Evolutionary conservation across 331 rosid species (phyloP).

Genomic region (Quercus lobata): DNA sequence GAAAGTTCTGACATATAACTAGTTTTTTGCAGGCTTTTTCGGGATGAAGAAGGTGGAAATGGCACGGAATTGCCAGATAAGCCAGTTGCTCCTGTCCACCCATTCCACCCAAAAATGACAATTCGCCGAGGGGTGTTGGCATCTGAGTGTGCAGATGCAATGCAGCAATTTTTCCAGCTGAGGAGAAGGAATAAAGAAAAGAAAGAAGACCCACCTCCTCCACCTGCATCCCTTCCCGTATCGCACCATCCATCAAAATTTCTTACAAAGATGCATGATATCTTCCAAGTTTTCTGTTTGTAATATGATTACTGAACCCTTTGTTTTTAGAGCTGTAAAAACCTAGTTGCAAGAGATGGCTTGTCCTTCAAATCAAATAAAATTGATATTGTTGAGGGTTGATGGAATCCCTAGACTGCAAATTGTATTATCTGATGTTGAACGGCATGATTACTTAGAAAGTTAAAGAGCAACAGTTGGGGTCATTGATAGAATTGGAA

Average conservation of each 20-base stretch:
- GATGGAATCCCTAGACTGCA: not conserved
- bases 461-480: not conserved
- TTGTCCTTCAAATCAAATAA: not conserved
- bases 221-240: slow-evolving; percentile 24
- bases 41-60: slow-evolving; percentile 47
- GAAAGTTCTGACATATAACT: not conserved
- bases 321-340: slow-evolving; percentile 10
- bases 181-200: slow-evolving; percentile 65
- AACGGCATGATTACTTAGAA: not conserved
- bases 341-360: not conserved
- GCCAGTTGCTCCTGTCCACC: slow-evolving; percentile 79
- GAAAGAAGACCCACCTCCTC: slow-evolving; percentile 33
- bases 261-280: slow-evolving; percentile 62
- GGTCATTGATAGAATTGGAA: too few relatives aligned
- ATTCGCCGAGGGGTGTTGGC: slow-evolving; percentile 74
- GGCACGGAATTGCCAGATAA: slow-evolving; percentile 40
- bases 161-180: slow-evolving; percentile 92
- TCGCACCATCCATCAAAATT: slow-evolving; percentile 62
- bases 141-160: slow-evolving; percentile 70
- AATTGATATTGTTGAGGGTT: not conserved
- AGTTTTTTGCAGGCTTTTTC: slow-evolving; percentile 58
- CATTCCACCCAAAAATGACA: slow-evolving; percentile 86
- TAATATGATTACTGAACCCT: slow-evolving; percentile 14
- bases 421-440: not conserved
- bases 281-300: slow-evolving; percentile 78